Base-by-base conservation (phyloP, 257 asterid genomes). In the Gentiana macrophylla region DNA sequence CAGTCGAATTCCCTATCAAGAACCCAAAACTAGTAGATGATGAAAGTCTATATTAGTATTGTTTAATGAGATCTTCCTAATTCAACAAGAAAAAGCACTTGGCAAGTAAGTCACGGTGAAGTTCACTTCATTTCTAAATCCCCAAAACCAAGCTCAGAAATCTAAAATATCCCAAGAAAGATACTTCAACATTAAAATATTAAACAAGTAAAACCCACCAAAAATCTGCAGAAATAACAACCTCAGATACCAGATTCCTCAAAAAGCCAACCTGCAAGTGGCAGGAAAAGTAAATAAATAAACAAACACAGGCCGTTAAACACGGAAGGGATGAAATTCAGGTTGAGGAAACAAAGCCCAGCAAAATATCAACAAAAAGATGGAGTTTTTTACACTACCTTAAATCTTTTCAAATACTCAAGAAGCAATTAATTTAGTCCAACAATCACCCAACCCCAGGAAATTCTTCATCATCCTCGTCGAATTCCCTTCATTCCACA, bases 21-120 rank as follows among this genome's bases (percentile, higher is more conserved):
- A 41, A 24, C 24, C 9, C 46, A 41, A 41, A 41, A 41, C 46
- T 41, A 41, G 9, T 10, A 5, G 9, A 4, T 5, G 9, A 41
- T 1, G 9, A 41, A 51, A 59, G 7, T 52, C 59, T 67, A 61
- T n/a, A n/a, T 36, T 54, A 47, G 63, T n/a, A 38, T 59, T 57
- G 49, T 55, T 57, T 38, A 66, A 60, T 45, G 49, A 72, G 71
- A 63, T 62, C 74, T 71, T 70, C 68, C 77, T 70, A 58, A 56
- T 70, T 52, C 49, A 70, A 47, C 52, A 52, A 65, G 73, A 49
- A 69, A 70, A 55, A 70, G 4, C 43, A 37, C 56, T 32, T 53
- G 71, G 57, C 61, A 32, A 60, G 67, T 43, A 53, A 62, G 62
- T 49, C 55, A 35, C 35, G 65, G 59, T 65, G 59, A 64, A 73